Base-by-base conservation (phyloP, 352 stramenopile species). In the Globisporangium carolinianum region DNA sequence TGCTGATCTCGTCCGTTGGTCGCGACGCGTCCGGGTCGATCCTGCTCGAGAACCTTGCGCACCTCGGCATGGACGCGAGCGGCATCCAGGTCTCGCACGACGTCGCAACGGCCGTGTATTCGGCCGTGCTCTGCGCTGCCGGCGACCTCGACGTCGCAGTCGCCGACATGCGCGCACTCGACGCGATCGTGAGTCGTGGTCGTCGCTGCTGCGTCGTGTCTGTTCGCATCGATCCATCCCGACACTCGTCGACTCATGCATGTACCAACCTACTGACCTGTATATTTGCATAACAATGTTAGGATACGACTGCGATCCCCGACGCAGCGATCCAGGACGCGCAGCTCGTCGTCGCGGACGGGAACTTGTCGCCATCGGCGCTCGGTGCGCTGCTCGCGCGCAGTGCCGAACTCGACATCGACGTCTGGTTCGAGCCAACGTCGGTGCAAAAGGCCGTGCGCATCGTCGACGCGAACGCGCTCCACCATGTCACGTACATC, bases 111-210 rank as follows among this genome's bases (percentile, higher is more conserved):
- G 85, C 90, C 9, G 87, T 86, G 36, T 97, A 96, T 67, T 89
- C 82, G 41, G 88, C 86, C 11, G 72, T 97, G 35, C 61, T 96
- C 8, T 76, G 83, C 48, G 74, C 69, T 4, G 63, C 69, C 24
- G 90, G 90, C 11, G 87, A 98, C 43, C 62, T 97, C 56, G 75
- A 94, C 45, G 72, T 83, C 47, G 89, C 84, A 12, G 74, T 97
- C 57, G 88, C 89, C 0, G 90, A 97, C 66, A 96, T 93, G 84
- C 70, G 71, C 36, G 79, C 85, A 10, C 71, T 95, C 15, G 79
- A 94, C 43, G 66, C 80, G 14, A 86, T 93, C 61, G 76, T 94
- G 67, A 50, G 77, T n/a, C 6, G 7, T 32, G 15, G 3, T 32
- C 24, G 24, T 32, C 24, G 2, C 24, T 32, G 24, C 24, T 32